phyloP scores from a whole-genome alignment of 2,329 filamentous ascomycete genomes.

The Orbilia javanica region DNA sequence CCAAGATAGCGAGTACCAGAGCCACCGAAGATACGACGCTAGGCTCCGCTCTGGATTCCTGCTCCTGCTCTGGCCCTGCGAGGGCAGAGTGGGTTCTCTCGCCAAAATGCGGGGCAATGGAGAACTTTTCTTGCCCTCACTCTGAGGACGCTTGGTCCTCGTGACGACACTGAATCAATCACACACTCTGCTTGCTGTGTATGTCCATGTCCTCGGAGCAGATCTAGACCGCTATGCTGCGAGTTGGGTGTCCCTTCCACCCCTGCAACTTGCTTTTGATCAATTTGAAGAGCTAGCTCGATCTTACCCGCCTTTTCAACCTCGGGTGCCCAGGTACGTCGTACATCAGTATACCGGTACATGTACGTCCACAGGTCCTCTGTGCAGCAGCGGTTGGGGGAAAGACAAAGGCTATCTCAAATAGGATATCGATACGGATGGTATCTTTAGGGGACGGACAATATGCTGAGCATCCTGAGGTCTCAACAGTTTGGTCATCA shows the following conservation, averaged over 20 bases:
- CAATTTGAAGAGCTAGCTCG: conserved; percentile 7
- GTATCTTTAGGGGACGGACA: neutral
- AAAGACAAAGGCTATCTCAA: neutral
- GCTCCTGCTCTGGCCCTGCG: too few relatives aligned
- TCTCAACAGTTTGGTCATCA: neutral
- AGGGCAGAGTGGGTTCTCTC: conserved; percentile 1
- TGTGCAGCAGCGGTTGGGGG: conserved; percentile 1
- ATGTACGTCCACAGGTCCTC: too few relatives aligned
- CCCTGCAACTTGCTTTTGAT: neutral
- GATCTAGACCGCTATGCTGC: conserved; percentile 22
- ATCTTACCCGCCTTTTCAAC: conserved; percentile 47
- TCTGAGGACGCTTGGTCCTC: conserved; percentile 2
- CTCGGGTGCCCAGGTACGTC: conserved; percentile 26
- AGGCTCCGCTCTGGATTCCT: too few relatives aligned
- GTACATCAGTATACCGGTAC: neutral
- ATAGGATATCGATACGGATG: conserved; percentile 42
- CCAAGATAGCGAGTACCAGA: conserved; percentile 23
- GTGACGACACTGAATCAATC: conserved; percentile 23
- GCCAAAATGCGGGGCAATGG: conserved; percentile 57
- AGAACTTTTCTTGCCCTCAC: conserved; percentile 11
- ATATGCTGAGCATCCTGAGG: neutral
- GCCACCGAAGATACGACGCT: conserved; percentile 6
- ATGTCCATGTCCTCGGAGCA: too few relatives aligned
- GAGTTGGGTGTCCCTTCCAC: conserved; percentile 9
- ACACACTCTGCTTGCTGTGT: neutral